Evolutionary conservation across 495 filamentous ascomycete genomes (phyloP), one percentile per base, ranked within the genome.

Genomic region (Clohesyomyces aquaticus): DNA sequence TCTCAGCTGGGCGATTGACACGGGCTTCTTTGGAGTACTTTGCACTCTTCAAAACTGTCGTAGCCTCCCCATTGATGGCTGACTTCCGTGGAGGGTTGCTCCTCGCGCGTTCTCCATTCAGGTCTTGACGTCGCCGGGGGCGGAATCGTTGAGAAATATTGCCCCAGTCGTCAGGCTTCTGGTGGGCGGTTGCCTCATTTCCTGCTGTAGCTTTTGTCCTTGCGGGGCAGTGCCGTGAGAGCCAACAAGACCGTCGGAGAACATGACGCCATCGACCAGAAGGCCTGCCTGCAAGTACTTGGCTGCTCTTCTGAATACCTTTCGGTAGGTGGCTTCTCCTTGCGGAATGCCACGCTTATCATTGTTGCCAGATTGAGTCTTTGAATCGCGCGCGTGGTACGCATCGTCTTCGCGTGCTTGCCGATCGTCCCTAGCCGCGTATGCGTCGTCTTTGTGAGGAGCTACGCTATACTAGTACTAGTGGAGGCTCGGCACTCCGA

Each of bases 191-290:
- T 23, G 41, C 9, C 26, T 56, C 53, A 8, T 16, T 8, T 43
- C 43, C 27, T 19, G 53, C 9, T 8, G 9, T 21, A 22, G 53
- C n/a, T n/a, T n/a, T n/a, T n/a, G n/a, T n/a, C n/a, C n/a, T n/a
- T n/a, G 27, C n/a, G 10, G 16, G n/a, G 18, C 14, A 4, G 27
- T 14, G 26, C 53, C 53, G 43, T 56, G 53, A 32, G 19, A 43
- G 32, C 27, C 53, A 14, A 56, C 22, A 10, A 56, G 32, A 10
- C 53, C 53, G 21, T 56, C 53, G 9, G 21, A 4, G 26, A 56
- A 56, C 6, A 56, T 26, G 9, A 56, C 53, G 21, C 53, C 53
- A n/a, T 56, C 53, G 18, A 56, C 26, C 8, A 42, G 6, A 4
- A 56, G 11, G n/a, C 10, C 53, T 18, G 41, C 53, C 6, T 25